Base-by-base conservation (phyloP, 345 rosid genomes). In the Gossypium ekmanianum region DNA sequence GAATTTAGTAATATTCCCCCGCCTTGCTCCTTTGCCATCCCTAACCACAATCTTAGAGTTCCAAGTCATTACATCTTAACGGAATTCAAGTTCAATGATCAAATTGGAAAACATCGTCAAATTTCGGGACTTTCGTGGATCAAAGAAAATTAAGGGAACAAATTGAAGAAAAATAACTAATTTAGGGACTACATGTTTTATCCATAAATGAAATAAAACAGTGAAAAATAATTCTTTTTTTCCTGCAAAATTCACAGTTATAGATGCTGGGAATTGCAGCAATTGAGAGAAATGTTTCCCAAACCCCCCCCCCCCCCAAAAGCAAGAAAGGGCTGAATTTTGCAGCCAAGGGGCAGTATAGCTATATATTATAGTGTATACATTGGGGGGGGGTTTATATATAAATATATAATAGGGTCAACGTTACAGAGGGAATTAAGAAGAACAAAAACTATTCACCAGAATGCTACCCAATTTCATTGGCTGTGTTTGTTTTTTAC, bases 121-220 rank as follows among this genome's bases (percentile, higher is more conserved):
- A 34, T 34, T 34, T 5, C 41, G 7, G 41, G 1, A 5, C 0
- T 34, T 5, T 5, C 0, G 7, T 34, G 41, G 41, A 34, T 1
- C 7, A 34, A 5, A 5, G 41, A 34, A 4, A 34, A 34, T 34
- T 34, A 4, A 5, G 7, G 1, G 41, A 34, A 4, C 41, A 34
- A 34, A 5, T 5, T 5, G 41, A 34, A 5, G 5, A 34, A 34
- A 34, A 0, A 3, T 29, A 34, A 4, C 41, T 4, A 34, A 34
- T 34, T 34, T 34, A 34, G 41, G 41, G 41, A 5, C 41, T 34
- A 5, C 5, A 34, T 34, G 1, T 34, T 34, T 34, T 34, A 5
- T 34, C 41, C 41, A 34, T 34, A 71, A 58, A 70, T 26, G 52
- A 68, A 71, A 29, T 11, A 24, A 76, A 80, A 63, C 83, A 74